phyloP scores from a whole-genome alignment of 176 grass and related monocot species.

The Phyllostachys edulis region DNA sequence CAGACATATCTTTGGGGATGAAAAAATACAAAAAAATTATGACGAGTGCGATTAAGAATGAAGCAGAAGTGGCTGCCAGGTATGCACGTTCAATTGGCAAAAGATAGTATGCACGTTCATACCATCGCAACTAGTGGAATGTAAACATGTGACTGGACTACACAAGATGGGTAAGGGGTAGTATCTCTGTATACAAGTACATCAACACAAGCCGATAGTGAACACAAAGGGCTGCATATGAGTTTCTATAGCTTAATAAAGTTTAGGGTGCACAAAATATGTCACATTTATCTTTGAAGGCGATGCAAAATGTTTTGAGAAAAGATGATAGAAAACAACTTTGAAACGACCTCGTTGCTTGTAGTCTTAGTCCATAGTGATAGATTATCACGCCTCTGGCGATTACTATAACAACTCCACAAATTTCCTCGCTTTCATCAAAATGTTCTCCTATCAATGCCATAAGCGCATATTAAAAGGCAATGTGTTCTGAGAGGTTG shows the following conservation, averaged over 20 bases:
- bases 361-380: slow-evolving; percentile 89
- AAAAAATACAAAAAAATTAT: neutral
- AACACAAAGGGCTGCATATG: no score
- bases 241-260: no score
- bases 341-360: slow-evolving; percentile 95
- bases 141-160: no score
- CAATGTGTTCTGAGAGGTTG: neutral
- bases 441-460: slow-evolving; percentile 94
- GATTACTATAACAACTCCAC: slow-evolving; percentile 88
- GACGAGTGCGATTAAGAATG: neutral
- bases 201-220: no score
- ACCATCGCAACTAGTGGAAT: no score
- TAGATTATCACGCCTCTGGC: slow-evolving; percentile 81
- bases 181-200: no score
- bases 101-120: no score
- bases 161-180: no score
- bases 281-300: neutral
- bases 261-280: neutral
- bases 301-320: neutral
- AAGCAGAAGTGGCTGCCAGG: neutral
- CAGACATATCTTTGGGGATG: neutral
- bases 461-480: slow-evolving; percentile 65
- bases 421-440: slow-evolving; percentile 87
- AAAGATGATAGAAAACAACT: slow-evolving; percentile 35
- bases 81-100: no score